Evolutionary conservation across 2,329 filamentous ascomycete species (phyloP), one percentile per base, ranked within the genome.

Genomic region (Cladorrhinum sp.): DNA sequence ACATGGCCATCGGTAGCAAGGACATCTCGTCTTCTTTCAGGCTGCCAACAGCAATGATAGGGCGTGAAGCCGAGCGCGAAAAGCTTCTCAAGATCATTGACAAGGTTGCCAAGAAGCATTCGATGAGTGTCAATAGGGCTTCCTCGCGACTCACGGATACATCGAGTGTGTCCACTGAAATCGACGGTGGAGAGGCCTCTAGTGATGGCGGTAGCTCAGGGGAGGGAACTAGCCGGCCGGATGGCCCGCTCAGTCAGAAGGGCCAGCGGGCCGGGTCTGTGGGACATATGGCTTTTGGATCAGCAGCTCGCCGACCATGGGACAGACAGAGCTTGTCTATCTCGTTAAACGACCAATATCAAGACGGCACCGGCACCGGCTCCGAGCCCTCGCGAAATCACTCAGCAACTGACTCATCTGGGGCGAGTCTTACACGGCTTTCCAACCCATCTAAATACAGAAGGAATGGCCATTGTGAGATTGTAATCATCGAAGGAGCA

Each of bases 1-100:
- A 88, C 41, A 96, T 91, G 80, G 81, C 85, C 64, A 87, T 96
- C 62, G 93, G 85, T 12, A 85, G 87, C n/a, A 91, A 87, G 60
- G 93, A 98, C 73, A 86, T 96, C 0, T 96, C 92, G 1, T 96
- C 92, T 3, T 95, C 96, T 71, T 97, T 97, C 75, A 89, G 92
- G 66, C 81, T 97, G 20, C 93, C 93, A 0, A 84, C 86, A 0
- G 81, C 82, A 60, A 92, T 96, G 81, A 90, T 96, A 65, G 93
- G 93, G 2, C 85, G 93, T 36, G 81, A 88, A 27, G 79, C 84
- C 63, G 91, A 96, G 71, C 86, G 85, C 48, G 80, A 87, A 51
- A 83, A 84, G 38, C 84, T 97, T 8, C 75, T 92, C 41, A 83
- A 81, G 65, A 83, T 95, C 36, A 91, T 97, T 54, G 88, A 96